Conservation (phyloP, 495 filamentous ascomycete species). For the Lindgomyces ingoldianus region DNA sequence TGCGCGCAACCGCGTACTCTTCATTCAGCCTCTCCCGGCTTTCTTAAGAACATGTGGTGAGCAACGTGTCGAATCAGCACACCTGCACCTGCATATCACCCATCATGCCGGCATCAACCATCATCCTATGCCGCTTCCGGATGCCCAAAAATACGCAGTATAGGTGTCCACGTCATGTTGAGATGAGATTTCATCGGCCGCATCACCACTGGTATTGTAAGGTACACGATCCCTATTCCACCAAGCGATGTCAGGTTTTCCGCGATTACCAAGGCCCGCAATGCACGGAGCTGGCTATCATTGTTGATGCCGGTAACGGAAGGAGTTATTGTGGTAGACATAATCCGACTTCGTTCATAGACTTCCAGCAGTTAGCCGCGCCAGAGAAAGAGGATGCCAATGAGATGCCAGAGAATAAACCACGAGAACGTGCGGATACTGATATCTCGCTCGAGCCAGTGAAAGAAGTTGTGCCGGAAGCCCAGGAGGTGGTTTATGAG, state of each 20-base stretch:
- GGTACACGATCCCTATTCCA: slow-evolving; percentile 1
- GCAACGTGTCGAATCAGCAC: not conserved
- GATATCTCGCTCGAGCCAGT: too few relatives aligned
- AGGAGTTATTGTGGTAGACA: slow-evolving; percentile 4
- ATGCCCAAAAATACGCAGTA: slow-evolving; percentile 11
- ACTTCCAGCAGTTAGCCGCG: not conserved
- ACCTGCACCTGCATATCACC: not conserved
- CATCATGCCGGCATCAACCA: not conserved
- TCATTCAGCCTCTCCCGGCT: not conserved
- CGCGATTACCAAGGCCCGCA: slow-evolving; percentile 8
- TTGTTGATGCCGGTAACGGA: not conserved
- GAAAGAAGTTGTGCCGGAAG: too few relatives aligned
- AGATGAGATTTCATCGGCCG: slow-evolving; percentile 7
- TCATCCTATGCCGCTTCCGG: slow-evolving; percentile 6
- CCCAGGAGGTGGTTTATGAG: too few relatives aligned
- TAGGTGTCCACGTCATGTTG: slow-evolving; percentile 9
- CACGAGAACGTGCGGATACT: too few relatives aligned
- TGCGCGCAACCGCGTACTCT: not conserved
- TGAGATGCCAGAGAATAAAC: not conserved
- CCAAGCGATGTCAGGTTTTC: slow-evolving; percentile 5
- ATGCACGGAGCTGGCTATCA: not conserved
- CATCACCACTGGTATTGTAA: slow-evolving; percentile 7
- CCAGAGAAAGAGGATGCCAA: not conserved
- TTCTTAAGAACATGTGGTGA: not conserved
- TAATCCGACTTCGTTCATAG: not conserved